A percentile compares a stretch with the other conserved stretches of the same genome.
These are phyloP conservation scores for Lodderomyces metapsilosis DNA, from an alignment of 1,139 yeast genomes.

Conservation along the genomic window DNA sequence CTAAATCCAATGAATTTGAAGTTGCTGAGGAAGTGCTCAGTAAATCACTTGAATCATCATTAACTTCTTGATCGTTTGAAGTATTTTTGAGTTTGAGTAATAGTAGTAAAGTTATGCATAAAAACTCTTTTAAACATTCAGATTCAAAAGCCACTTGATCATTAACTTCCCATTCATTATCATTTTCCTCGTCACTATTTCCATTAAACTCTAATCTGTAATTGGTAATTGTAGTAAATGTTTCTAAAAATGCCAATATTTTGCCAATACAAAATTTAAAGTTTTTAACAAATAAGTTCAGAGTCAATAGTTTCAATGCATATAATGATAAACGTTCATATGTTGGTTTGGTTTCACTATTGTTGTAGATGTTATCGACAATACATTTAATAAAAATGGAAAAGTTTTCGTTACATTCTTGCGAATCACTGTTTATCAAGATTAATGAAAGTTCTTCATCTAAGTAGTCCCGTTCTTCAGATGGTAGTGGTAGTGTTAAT, in stretches of 20 bases:
- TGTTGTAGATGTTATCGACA: conserved; percentile 27
- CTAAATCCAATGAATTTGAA: conserved; percentile 10
- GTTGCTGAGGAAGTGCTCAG: conserved; percentile 1
- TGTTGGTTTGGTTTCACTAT: conserved; percentile 11
- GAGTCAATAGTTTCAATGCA: conserved; percentile 37
- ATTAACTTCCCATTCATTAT: conserved; percentile 4
- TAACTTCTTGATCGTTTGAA: conserved; percentile 17
- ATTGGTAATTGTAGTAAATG: conserved; percentile 25
- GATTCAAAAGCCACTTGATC: conserved; percentile 19
- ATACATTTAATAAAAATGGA: conserved; percentile 35
- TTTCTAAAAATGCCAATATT: conserved; percentile 33
- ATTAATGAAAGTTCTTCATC: conserved; percentile 22
- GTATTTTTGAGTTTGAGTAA: conserved; percentile 35
- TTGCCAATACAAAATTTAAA: conserved; percentile 40
- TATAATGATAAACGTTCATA: conserved; percentile 27
- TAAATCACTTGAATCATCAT: conserved; percentile 1
- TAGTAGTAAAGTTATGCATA: conserved; percentile 35
- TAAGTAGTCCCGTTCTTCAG: conserved; percentile 10
- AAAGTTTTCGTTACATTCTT: conserved; percentile 41
- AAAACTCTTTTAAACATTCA: conserved; percentile 33
- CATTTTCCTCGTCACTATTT: conserved; percentile 4
- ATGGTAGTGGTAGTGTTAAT: not conserved
- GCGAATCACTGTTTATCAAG: conserved; percentile 39
- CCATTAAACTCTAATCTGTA: conserved; percentile 8
- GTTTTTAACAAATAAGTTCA: conserved; percentile 42